Conservation (phyloP, 1,284 basidiomycete genomes). For the Kwoniella shivajii region DNA sequence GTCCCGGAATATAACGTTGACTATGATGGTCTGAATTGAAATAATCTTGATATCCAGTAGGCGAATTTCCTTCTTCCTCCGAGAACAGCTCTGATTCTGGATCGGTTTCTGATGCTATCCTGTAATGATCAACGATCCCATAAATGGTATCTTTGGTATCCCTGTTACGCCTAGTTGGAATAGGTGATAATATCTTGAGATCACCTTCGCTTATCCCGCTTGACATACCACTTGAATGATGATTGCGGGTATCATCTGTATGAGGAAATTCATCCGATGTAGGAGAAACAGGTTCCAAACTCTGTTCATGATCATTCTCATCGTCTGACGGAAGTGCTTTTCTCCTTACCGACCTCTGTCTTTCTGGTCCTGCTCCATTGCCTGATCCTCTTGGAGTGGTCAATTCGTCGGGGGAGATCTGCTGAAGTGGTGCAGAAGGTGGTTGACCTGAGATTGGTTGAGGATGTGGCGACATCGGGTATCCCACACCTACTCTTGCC, state of each 20-base stretch:
- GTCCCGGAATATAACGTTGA: constrained; percentile 1
- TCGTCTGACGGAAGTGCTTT: constrained; percentile 6
- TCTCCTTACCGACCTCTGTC: constrained; percentile 6
- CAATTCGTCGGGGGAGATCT: background rate
- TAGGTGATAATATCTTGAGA: constrained; percentile 1
- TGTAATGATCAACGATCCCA: constrained; percentile 37
- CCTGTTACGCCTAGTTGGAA: constrained; percentile 7
- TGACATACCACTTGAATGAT: no score
- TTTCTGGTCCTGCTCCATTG: background rate
- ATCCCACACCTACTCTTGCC: constrained; percentile 28
- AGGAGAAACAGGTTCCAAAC: constrained; percentile 6
- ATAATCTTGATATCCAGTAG: constrained; percentile 11
- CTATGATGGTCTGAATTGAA: background rate
- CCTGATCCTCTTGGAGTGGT: background rate
- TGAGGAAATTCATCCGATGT: background rate
- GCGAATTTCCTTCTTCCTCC: constrained; percentile 5
- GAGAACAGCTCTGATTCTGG: background rate
- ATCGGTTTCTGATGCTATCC: constrained; percentile 9
- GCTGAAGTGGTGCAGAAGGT: background rate
- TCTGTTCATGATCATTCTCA: background rate
- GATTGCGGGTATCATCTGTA: background rate
- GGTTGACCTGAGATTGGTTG: constrained; percentile 1
- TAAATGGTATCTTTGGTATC: constrained; percentile 34
- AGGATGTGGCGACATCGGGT: constrained; percentile 28
- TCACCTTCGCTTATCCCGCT: background rate